Conservation (phyloP, 805 yeast species). For the Kurtzmaniella fragi region DNA sequence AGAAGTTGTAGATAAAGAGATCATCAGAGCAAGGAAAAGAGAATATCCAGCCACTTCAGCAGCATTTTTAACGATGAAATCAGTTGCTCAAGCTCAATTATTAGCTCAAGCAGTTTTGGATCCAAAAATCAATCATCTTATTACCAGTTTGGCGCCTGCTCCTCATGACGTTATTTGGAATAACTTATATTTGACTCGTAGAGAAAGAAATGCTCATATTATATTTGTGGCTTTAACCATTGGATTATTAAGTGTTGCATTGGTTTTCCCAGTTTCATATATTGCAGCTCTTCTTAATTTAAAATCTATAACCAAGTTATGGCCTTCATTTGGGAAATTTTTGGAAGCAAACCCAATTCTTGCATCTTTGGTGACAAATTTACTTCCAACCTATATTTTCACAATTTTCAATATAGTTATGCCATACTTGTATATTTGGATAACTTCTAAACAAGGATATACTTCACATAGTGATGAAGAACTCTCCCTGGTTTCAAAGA, state of each 20-base stretch:
- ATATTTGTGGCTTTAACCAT: conserved; percentile 63
- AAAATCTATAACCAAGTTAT: conserved; percentile 70
- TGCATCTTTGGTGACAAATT: conserved; percentile 74
- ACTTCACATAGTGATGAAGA: conserved; percentile 93
- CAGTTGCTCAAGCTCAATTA: conserved; percentile 94
- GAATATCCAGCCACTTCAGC: conserved; percentile 82
- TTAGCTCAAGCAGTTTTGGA: conserved; percentile 93
- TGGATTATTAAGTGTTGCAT: conserved; percentile 62
- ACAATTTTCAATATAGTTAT: conserved; percentile 76
- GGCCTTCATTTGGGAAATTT: conserved; percentile 76
- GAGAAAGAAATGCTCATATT: conserved; percentile 61
- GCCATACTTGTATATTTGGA: conserved; percentile 82
- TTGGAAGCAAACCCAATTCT: conserved; percentile 66
- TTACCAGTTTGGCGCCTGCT: conserved; percentile 87
- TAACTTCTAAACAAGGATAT: conserved; percentile 81
- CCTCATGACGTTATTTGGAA: conserved; percentile 96
- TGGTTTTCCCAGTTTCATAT: conserved; percentile 80
- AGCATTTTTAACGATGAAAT: conserved; percentile 91
- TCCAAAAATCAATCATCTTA: conserved; percentile 78
- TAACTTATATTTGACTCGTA: conserved; percentile 74
- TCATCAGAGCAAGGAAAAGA: conserved; percentile 55
- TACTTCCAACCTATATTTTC: conserved; percentile 87
- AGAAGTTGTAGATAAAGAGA: conserved; percentile 65
- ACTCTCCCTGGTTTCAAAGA: conserved; percentile 81
- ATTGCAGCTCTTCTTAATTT: conserved; percentile 77